Evolutionary conservation across 2,329 filamentous ascomycete genomes (phyloP).

Genomic region (Fusarium citri): DNA sequence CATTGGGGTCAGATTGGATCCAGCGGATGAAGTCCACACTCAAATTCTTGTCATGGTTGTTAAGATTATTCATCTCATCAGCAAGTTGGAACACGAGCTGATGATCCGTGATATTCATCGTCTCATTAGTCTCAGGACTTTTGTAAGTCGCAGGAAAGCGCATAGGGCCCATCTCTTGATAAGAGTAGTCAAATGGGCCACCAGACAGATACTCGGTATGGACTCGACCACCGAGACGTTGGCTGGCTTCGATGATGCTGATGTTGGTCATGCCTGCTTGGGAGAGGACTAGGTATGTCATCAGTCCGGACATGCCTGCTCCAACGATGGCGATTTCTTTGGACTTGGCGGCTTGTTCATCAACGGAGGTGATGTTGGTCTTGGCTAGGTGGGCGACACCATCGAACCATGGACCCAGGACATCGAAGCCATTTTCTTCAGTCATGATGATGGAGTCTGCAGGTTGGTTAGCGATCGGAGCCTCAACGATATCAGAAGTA

Average conservation of each 20-base stretch:
- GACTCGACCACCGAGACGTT: constrained; percentile 12
- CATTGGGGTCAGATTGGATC: background rate
- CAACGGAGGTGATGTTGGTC: background rate
- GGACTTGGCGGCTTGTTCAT: background rate
- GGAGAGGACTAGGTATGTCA: constrained; percentile 5
- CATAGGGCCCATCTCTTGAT: constrained; percentile 26
- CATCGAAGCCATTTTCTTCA: background rate
- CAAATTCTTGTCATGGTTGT: constrained; percentile 6
- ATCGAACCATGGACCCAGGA: constrained; percentile 1
- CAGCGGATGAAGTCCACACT: constrained; percentile 18
- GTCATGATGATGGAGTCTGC: background rate
- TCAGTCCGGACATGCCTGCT: background rate
- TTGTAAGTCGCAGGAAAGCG: constrained; percentile 12
- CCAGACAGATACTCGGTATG: constrained; percentile 5
- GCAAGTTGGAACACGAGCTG: constrained; percentile 6
- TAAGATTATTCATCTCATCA: constrained; percentile 16
- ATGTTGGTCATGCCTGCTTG: constrained; percentile 22
- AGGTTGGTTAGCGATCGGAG: rapidly evolving
- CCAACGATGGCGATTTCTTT: constrained; percentile 9
- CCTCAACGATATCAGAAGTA: too few relatives aligned
- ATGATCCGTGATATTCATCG: constrained; percentile 21
- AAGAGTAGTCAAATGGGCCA: constrained; percentile 15
- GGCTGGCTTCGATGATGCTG: constrained; percentile 4
- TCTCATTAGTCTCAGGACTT: constrained; percentile 8
- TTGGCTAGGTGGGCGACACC: constrained; percentile 1